These are phyloP conservation scores for Boechera stricta DNA, from an alignment of 345 rosid species.

Conservation along the genomic window DNA sequence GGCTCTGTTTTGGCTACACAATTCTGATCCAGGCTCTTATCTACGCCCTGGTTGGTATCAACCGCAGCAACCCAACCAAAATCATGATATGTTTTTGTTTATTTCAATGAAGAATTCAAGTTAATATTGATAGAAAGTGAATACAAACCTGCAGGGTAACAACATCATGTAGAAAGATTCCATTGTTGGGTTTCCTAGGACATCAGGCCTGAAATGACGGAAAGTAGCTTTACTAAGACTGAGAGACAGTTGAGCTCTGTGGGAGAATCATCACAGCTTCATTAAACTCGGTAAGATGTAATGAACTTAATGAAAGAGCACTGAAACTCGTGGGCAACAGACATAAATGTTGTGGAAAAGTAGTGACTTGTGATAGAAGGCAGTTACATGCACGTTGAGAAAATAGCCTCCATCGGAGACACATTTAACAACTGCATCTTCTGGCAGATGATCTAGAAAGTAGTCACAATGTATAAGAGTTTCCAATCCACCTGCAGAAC, in stretches of 20 bases:
- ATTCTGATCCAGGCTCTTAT: constrained; percentile 57
- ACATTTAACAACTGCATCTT: constrained; percentile 81
- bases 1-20: constrained; percentile 58
- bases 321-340: background rate
- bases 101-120: background rate
- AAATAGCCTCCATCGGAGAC: constrained; percentile 89
- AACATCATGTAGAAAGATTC: constrained; percentile 65
- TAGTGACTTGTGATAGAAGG: background rate
- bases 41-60: constrained; percentile 59
- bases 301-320: too few species aligned
- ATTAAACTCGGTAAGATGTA: too few species aligned
- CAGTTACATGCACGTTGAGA: constrained; percentile 73
- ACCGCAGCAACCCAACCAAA: background rate
- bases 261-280: too few species aligned
- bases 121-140: constrained; percentile 29
- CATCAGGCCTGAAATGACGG: constrained; percentile 67
- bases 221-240: background rate
- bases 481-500: constrained; percentile 97
- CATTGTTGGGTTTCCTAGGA: constrained; percentile 65
- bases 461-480: constrained; percentile 85
- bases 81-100: background rate
- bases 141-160: constrained; percentile 66
- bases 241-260: too few species aligned
- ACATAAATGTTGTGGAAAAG: background rate
- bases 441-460: constrained; percentile 66